Evolutionary conservation across 2,329 filamentous ascomycete species (phyloP), one percentile per base, ranked within the genome.

Genomic region (Rosellinia necatrix): DNA sequence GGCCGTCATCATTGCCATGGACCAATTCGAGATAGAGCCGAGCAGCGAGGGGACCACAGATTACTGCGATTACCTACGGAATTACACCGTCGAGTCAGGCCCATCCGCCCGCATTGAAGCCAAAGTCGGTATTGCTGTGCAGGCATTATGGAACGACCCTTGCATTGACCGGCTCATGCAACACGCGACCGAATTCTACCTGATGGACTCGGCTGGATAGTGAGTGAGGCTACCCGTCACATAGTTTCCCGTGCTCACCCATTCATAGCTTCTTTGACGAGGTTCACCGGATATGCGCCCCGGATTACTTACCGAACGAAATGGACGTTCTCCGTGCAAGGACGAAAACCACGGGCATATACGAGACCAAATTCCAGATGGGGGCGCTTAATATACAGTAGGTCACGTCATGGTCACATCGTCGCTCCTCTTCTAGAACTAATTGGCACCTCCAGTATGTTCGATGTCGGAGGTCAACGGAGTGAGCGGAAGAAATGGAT

Each of bases 401-500:
- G 74, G 92, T 15, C 22, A 19, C 40, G 17, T 41, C 19, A 13
- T 13, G 3, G 6, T 30, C 25, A 29, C n/a, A 34, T 17, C 42
- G 7, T 6, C 5, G n/a, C n/a, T n/a, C 12, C 9, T 4, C 10
- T 46, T 22, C 21, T 32, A 27, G 2, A n/a, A 21, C 56, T 61
- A 53, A 63, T 15, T 8, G 19, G 19, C 34, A n/a, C 10, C 9
- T 32, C 21, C 70, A 97, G 93, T 78, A 99, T 99, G 94, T 99
- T 99, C 71, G 94, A 99, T 73, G 94, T 99, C 4, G 94, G 94
- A 61, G 94, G 94, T 21, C 94, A 99, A 76, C 82, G 94, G 71
- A 97, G 93, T 74, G 94, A 99, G 76, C 85, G 94, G 61, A 99
- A 99, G 81, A 99, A 99, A 78, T 99, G 94, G 94, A 99, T 99